Percentiles rank a stretch among this genome's conserved stretches.
Evolutionary conservation across 176 grass and related monocot species (phyloP).

Genomic region (Urochloa ruziziensis): DNA sequence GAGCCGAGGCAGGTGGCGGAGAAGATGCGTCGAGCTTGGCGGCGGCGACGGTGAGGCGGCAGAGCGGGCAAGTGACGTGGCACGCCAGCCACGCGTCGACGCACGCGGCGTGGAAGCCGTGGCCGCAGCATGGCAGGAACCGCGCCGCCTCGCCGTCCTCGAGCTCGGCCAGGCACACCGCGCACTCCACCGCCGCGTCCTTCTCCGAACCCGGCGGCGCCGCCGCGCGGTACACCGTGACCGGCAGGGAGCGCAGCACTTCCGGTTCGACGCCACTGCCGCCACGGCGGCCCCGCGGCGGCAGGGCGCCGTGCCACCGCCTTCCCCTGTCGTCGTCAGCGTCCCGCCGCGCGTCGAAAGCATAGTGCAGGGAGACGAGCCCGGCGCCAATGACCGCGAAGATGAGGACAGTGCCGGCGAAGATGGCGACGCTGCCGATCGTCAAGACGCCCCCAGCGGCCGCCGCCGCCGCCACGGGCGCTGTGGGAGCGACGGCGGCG

Average conservation of each 20-base stretch:
- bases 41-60: conserved; percentile 59
- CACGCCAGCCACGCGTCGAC: conserved; percentile 49
- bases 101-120: conserved; percentile 68
- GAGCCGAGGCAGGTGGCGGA: not conserved
- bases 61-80: conserved; percentile 68
- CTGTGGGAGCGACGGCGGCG: not conserved
- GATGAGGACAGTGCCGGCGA: not conserved
- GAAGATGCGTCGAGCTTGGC: conserved; percentile 34
- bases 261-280: conserved; percentile 1
- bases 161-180: conserved; percentile 70
- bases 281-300: not conserved
- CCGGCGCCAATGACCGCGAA: not conserved
- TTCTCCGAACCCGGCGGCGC: conserved; percentile 8
- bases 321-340: not conserved
- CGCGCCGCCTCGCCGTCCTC: conserved; percentile 52
- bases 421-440: not conserved
- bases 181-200: conserved; percentile 34
- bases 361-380: conserved; percentile 5
- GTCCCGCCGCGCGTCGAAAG: not conserved
- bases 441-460: not conserved
- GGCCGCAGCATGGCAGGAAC: conserved; percentile 55
- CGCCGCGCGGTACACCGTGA: conserved; percentile 33
- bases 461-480: not conserved
- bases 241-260: conserved; percentile 29
- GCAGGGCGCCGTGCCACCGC: not conserved